Percentiles rank a stretch among this genome's conserved stretches.
Conservation (phyloP, 208 protist genomes). For the Blechomonas ayalai region DNA sequence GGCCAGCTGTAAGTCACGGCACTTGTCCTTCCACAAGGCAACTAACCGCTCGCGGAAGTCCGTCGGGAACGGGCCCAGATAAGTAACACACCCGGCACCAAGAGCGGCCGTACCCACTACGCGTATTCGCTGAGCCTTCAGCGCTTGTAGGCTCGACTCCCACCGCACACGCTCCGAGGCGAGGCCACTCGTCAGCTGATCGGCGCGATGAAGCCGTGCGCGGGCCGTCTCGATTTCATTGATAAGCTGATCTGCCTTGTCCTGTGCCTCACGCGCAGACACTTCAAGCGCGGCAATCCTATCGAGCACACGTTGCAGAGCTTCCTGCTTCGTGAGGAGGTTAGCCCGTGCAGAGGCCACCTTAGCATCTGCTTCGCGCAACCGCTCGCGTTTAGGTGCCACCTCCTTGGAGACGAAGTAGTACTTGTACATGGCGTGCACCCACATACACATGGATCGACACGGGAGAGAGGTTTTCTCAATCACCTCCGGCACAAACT, state of each 20-base stretch:
- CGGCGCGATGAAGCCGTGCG: slow-evolving; percentile 70
- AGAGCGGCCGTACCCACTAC: slow-evolving; percentile 79
- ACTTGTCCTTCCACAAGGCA: slow-evolving; percentile 49
- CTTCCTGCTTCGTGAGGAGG: slow-evolving; percentile 54
- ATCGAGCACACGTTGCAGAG: slow-evolving; percentile 69
- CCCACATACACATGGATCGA: slow-evolving; percentile 94
- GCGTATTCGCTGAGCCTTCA: slow-evolving; percentile 47
- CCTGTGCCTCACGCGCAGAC: slow-evolving; percentile 62
- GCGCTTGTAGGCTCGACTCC: slow-evolving; percentile 39
- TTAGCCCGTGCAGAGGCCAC: slow-evolving; percentile 48
- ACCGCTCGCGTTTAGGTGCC: slow-evolving; percentile 77
- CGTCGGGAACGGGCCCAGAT: slow-evolving; percentile 85
- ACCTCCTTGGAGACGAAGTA: slow-evolving; percentile 87
- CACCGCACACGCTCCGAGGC: slow-evolving; percentile 79
- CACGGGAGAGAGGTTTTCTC: slow-evolving; percentile 90
- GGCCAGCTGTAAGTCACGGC: slow-evolving; percentile 41
- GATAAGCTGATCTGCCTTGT: slow-evolving; percentile 80
- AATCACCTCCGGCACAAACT: slow-evolving; percentile 90
- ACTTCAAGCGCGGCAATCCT: slow-evolving; percentile 63
- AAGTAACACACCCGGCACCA: slow-evolving; percentile 83
- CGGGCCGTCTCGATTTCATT: slow-evolving; percentile 80
- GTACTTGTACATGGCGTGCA: slow-evolving; percentile 92
- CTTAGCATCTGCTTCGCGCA: slow-evolving; percentile 74
- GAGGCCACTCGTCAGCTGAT: slow-evolving; percentile 84
- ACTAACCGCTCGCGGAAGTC: slow-evolving; percentile 70